phyloP scores from a whole-genome alignment of 441 rosid genomes.

The Lepidium campestre region DNA sequence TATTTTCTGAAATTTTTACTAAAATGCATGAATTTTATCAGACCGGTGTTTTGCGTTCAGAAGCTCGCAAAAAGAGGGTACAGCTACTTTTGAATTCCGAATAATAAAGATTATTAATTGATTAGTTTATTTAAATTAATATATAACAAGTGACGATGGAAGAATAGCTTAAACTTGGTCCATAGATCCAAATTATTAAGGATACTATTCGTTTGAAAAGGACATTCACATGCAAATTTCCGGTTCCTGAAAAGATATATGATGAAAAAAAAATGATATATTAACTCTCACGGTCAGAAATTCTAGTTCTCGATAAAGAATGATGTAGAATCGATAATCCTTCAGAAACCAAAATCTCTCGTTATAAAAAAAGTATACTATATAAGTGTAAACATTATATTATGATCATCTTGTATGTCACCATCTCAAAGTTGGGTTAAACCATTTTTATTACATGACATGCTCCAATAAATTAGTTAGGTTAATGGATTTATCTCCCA shows the following conservation, averaged over 20 bases:
- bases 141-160: too few species aligned
- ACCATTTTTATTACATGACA: not conserved
- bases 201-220: too few species aligned
- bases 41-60: conserved; percentile 17
- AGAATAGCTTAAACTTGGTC: too few species aligned
- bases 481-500: not conserved
- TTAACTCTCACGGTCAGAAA: too few species aligned
- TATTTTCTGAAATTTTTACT: not conserved
- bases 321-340: too few species aligned
- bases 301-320: too few species aligned
- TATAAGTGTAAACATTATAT: not conserved
- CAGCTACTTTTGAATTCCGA: conserved; percentile 19
- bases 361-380: too few species aligned
- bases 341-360: too few species aligned
- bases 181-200: too few species aligned
- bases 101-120: conserved; percentile 9
- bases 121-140: not conserved
- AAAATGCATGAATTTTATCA: conserved; percentile 16
- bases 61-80: conserved; percentile 23
- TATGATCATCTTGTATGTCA: not conserved
- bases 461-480: not conserved
- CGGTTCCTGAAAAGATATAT: too few species aligned
- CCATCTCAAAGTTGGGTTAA: conserved; percentile 1
- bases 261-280: too few species aligned
- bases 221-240: too few species aligned